These are phyloP conservation scores for Ceriops tagal DNA, from an alignment of 345 rosid genomes.

Conservation along the genomic window DNA sequence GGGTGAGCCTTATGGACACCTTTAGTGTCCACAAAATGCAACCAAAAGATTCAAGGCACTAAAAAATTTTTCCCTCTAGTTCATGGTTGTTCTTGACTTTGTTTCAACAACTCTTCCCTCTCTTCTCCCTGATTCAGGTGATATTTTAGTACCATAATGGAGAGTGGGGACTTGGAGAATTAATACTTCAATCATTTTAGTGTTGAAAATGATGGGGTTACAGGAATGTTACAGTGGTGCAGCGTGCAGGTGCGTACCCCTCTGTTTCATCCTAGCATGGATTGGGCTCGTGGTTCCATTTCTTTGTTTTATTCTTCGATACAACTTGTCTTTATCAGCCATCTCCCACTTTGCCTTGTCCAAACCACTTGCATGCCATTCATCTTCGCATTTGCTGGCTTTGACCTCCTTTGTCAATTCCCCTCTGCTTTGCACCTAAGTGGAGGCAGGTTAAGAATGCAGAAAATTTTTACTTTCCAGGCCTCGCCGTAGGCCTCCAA, in stretches of 20 bases:
- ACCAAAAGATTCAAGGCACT: constrained; percentile 18
- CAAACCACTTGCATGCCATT: not conserved
- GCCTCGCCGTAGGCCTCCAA: too few species aligned
- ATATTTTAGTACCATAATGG: not conserved
- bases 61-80: too few species aligned
- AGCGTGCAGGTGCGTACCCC: not conserved
- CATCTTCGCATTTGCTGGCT: not conserved
- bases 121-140: not conserved
- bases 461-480: too few species aligned
- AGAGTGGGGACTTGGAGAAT: constrained; percentile 26
- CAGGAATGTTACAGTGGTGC: constrained; percentile 1
- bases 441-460: too few species aligned
- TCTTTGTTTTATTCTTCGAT: not conserved
- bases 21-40: constrained; percentile 21
- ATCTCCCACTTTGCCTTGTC: constrained; percentile 3
- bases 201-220: constrained; percentile 34
- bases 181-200: constrained; percentile 54
- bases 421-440: not conserved
- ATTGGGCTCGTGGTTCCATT: not conserved
- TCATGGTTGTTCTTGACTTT: constrained; percentile 2
- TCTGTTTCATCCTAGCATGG: not conserved
- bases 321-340: not conserved
- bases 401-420: not conserved
- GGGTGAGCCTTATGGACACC: constrained; percentile 12
- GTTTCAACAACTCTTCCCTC: constrained; percentile 8